These are phyloP conservation scores for Colletotrichum musae DNA, from an alignment of 2,329 filamentous ascomycete species.

Conservation along the genomic window DNA sequence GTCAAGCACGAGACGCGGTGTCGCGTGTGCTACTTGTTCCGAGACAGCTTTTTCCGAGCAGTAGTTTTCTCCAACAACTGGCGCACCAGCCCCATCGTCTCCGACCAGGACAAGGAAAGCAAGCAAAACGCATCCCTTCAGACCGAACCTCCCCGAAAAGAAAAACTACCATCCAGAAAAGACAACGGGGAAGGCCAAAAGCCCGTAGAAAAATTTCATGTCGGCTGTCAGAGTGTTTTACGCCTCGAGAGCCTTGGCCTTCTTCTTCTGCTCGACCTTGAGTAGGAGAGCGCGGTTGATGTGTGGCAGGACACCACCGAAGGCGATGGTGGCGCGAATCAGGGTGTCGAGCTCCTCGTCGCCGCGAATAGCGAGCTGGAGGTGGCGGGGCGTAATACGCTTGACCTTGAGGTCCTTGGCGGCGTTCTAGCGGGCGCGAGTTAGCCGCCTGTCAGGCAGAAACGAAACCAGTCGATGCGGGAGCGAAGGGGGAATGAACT, in stretches of 20 bases:
- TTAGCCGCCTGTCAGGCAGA: conserved; percentile 31
- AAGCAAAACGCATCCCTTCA: conserved; percentile 29
- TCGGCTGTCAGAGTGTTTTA: conserved; percentile 16
- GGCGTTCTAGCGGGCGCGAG: conserved; percentile 75
- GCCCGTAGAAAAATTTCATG: neutral
- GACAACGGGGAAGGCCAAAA: conserved; percentile 33
- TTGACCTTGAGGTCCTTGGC: conserved; percentile 99
- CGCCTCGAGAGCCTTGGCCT: conserved; percentile 66
- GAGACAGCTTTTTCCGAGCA: conserved; percentile 8
- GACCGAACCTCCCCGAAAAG: conserved; percentile 25
- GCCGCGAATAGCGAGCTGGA: conserved; percentile 97
- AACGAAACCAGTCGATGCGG: conserved; percentile 26
- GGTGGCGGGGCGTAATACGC: conserved; percentile 97
- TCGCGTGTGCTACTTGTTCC: conserved; percentile 25
- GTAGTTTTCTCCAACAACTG: conserved; percentile 16
- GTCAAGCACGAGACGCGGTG: conserved; percentile 15
- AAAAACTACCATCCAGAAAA: conserved; percentile 29
- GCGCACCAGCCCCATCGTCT: conserved; percentile 31
- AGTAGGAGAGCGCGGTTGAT: conserved; percentile 97
- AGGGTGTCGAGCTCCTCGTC: conserved; percentile 98
- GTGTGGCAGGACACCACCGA: conserved; percentile 97
- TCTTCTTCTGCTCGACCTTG: conserved; percentile 99
- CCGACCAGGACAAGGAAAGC: conserved; percentile 32
- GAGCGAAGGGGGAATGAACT: conserved; percentile 52
- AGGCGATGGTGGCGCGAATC: conserved; percentile 97